Base-by-base conservation (phyloP, 179 eudicot species). In the Sideroxylon spinosum region DNA sequence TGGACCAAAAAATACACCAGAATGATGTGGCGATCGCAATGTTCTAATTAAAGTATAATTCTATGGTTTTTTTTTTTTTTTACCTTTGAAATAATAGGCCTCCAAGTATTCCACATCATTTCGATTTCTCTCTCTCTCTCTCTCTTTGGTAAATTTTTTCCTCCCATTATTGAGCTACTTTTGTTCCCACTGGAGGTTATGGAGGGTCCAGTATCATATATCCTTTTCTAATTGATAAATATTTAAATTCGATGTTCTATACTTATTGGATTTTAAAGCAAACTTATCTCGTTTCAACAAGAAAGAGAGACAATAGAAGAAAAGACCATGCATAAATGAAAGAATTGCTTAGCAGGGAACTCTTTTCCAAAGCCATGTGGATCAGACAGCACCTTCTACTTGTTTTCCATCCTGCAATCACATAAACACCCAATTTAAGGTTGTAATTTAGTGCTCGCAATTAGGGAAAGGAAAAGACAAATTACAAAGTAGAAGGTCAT, bases 131-230 rank as follows among this genome's bases (percentile, higher is more conserved):
- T 37, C 5, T 37, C 5, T 37, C 5, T 37, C 3, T 29, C 5
- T 37, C 5, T 37, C 5, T 1, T 1, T 1, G 44, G 44, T 12
- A 26, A 25, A 29, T 16, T 29, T 73, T n/a, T 55, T 20, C 56
- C 68, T 60, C 52, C 68, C 55, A 61, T 46, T 61, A 59, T 16
- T 75, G 57, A 23, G 26, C 28, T 22, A 0, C 46, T 46, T 68
- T 3, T 44, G 37, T 44, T 59, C 10, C 16, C 6, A 1, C 50
- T 55, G 37, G 16, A 37, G 44, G 44, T 22, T 10, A n/a, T 32
- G 48, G 68, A 61, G 48, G 77, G 68, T 75, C 78, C 68, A 46
- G 44, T 6, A 37, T 46, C 32, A 37, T 37, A 3, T 20, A 29
- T 23, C 56, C 9, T 22, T 75, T 75, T 32, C 67, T 75, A 0